Evolutionary conservation across 768 basidiomycete species (phyloP).

Genomic region (Trametes punicea): DNA sequence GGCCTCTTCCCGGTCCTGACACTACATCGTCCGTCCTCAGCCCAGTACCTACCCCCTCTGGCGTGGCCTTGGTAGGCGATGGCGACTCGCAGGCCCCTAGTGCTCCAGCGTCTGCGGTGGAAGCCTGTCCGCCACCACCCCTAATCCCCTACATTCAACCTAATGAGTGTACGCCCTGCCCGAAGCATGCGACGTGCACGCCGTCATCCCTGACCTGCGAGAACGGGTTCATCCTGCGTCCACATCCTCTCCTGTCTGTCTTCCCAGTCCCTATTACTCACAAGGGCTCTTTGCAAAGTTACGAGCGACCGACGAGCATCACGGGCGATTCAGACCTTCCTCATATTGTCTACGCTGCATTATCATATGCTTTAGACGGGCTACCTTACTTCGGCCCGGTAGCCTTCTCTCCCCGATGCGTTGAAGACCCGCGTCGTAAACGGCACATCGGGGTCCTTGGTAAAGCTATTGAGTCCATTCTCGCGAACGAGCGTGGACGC

Average conservation of each 20-base stretch:
- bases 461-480: conserved; percentile 61
- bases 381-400: conserved; percentile 75
- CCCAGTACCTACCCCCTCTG: conserved; percentile 15
- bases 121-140: conserved; percentile 51
- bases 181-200: conserved; percentile 60
- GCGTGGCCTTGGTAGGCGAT: background rate
- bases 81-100: conserved; percentile 16
- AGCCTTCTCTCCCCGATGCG: conserved; percentile 70
- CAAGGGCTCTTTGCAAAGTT: conserved; percentile 19
- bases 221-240: conserved; percentile 59
- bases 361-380: conserved; percentile 48
- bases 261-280: conserved; percentile 46
- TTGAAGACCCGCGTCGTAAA: conserved; percentile 75
- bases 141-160: conserved; percentile 56
- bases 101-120: conserved; percentile 23
- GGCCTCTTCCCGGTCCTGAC: conserved; percentile 28
- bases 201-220: conserved; percentile 61
- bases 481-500: conserved; percentile 61
- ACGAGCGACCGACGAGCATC: background rate
- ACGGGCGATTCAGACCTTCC: conserved; percentile 6
- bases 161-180: conserved; percentile 61
- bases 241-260: conserved; percentile 41
- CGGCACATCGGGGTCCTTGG: conserved; percentile 71
- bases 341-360: conserved; percentile 19
- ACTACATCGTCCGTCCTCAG: conserved; percentile 12